phyloP scores from a whole-genome alignment of 176 grass and related monocot genomes.

The Guadua angustifolia region DNA sequence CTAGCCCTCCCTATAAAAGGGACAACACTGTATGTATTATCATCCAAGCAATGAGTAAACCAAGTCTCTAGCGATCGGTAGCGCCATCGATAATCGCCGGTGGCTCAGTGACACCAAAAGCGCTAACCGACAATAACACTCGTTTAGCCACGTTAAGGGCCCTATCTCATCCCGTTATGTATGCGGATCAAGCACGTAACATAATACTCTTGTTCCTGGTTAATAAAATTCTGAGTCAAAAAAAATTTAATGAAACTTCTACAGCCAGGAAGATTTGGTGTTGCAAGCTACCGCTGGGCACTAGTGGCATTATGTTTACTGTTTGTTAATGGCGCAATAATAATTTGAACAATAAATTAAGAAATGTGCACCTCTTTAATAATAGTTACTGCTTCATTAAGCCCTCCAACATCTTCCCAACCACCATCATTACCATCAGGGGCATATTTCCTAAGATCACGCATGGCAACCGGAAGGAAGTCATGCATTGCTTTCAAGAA shows the following conservation, averaged over 20 bases:
- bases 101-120: no score
- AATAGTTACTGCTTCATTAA: conserved; percentile 71
- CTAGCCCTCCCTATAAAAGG: no score
- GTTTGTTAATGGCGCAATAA: conserved; percentile 6
- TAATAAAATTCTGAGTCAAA: background rate
- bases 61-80: no score
- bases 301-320: conserved; percentile 2
- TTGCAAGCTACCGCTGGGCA: background rate
- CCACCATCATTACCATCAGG: conserved; percentile 72
- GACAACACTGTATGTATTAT: no score
- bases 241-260: background rate
- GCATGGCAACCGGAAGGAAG: conserved; percentile 93
- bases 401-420: conserved; percentile 92
- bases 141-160: no score
- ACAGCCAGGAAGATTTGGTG: conserved; percentile 21
- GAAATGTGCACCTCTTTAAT: conserved; percentile 80
- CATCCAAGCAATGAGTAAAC: no score
- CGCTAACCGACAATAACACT: no score
- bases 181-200: no score
- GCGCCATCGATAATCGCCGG: no score
- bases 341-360: conserved; percentile 30
- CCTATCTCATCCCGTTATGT: no score
- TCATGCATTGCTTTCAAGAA: conserved; percentile 84
- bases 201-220: background rate
- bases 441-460: conserved; percentile 83